A percentile compares a stretch with the other conserved stretches of the same genome.
These are phyloP conservation scores for Colletotrichum sp. DNA, from an alignment of 2,329 filamentous ascomycete species.

Conservation along the genomic window DNA sequence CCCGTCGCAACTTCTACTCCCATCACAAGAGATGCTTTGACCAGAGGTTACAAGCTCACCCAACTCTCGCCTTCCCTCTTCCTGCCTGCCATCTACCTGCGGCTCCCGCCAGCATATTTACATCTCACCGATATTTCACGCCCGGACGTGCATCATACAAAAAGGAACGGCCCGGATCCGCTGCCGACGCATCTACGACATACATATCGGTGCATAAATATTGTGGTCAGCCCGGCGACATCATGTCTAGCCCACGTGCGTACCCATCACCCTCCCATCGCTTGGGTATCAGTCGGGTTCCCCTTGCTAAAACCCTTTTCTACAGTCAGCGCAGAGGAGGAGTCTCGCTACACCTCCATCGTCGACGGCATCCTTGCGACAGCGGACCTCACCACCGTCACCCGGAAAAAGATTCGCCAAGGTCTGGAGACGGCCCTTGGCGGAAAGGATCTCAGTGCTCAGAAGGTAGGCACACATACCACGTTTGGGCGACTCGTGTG, in stretches of 20 bases:
- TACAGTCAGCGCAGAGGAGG: constrained; percentile 56
- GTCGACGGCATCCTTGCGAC: constrained; percentile 65
- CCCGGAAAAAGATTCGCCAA: constrained; percentile 66
- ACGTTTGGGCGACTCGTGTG: not conserved
- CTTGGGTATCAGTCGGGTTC: too few species aligned
- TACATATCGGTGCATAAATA: not conserved
- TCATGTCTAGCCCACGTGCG: constrained; percentile 21
- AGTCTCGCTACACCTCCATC: constrained; percentile 57
- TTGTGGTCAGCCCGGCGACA: not conserved
- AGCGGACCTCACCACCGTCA: constrained; percentile 66
- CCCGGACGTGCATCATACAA: not conserved
- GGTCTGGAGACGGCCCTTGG: constrained; percentile 59
- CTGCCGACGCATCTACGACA: not conserved
- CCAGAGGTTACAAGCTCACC: not conserved
- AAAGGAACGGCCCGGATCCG: not conserved
- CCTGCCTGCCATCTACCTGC: not conserved
- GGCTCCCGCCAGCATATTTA: not conserved
- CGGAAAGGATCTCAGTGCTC: constrained; percentile 61
- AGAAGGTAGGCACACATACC: constrained; percentile 52
- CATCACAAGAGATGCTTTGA: constrained; percentile 14
- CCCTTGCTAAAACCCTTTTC: not conserved
- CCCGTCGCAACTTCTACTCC: not conserved
- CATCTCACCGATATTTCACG: not conserved
- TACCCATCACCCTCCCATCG: not conserved
- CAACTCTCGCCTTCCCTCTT: not conserved